Percentiles rank a stretch among this genome's conserved stretches.
These are phyloP conservation scores for Cryptomeria japonica DNA, from an alignment of 75 land plant species.

Conservation along the genomic window DNA sequence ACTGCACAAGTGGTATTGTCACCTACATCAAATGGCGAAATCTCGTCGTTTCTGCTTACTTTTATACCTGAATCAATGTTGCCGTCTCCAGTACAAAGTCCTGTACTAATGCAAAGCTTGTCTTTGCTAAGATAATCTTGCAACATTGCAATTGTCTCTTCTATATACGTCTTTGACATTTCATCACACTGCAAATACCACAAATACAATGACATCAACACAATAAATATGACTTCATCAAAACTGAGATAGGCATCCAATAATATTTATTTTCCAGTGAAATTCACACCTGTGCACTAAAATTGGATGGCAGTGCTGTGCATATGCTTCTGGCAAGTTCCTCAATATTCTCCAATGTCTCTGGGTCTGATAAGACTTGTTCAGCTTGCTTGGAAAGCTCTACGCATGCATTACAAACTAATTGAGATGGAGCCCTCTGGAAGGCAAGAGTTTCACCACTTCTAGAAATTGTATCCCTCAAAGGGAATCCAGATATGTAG, in stretches of 20 bases:
- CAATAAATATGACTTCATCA: not conserved
- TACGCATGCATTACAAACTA: conserved; percentile 23
- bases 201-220: not conserved
- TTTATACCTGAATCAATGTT: not conserved
- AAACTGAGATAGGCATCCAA: not conserved
- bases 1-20: conserved; percentile 22
- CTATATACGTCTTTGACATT: conserved; percentile 23
- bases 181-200: conserved; percentile 25
- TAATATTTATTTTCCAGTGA: not conserved
- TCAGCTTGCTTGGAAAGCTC: conserved; percentile 34
- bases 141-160: conserved; percentile 18
- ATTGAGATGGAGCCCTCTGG: not conserved
- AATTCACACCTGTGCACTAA: conserved; percentile 1
- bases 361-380: conserved; percentile 18
- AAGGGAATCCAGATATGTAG: not conserved
- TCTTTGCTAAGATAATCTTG: conserved; percentile 28
- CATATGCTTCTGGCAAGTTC: not conserved
- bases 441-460: not conserved
- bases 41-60: not conserved
- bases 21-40: not conserved
- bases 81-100: conserved; percentile 19
- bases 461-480: not conserved
- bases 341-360: conserved; percentile 14
- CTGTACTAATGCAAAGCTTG: conserved; percentile 31
- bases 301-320: not conserved